Conservation (phyloP, 768 basidiomycete genomes). For the Podaxis sp. region DNA sequence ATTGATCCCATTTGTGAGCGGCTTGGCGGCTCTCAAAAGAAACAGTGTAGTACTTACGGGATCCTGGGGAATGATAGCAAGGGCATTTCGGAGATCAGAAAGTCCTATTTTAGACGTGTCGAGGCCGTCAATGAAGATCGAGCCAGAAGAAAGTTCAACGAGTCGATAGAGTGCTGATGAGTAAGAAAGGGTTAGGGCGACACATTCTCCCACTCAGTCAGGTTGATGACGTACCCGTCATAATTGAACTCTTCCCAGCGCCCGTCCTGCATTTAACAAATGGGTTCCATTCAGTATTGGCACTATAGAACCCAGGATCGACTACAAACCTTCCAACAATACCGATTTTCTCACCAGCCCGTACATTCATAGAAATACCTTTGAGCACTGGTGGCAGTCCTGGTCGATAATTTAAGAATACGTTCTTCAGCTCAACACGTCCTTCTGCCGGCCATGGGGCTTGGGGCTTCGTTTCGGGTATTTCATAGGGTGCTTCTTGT, state of each 20-base stretch:
- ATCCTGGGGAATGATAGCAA: slow-evolving; percentile 87
- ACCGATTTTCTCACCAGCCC: slow-evolving; percentile 86
- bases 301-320: background rate
- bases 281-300: background rate
- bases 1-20: slow-evolving; percentile 16
- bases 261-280: slow-evolving; percentile 53
- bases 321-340: slow-evolving; percentile 64
- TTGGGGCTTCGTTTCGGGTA: slow-evolving; percentile 59
- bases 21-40: slow-evolving; percentile 11
- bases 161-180: slow-evolving; percentile 71
- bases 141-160: slow-evolving; percentile 76
- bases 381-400: slow-evolving; percentile 89
- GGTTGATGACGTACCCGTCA: slow-evolving; percentile 54
- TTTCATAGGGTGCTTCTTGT: slow-evolving; percentile 74
- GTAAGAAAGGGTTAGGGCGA: background rate
- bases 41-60: slow-evolving; percentile 47
- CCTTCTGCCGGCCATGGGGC: slow-evolving; percentile 76
- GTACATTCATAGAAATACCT: slow-evolving; percentile 69
- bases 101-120: slow-evolving; percentile 84
- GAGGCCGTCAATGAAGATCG: slow-evolving; percentile 78
- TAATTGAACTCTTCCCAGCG: slow-evolving; percentile 87
- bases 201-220: background rate
- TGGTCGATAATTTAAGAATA: slow-evolving; percentile 81
- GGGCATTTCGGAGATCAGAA: slow-evolving; percentile 60
- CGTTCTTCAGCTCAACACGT: slow-evolving; percentile 68